Conservation (phyloP, 2,329 filamentous ascomycete genomes). For the Thermothelomyces thermophilus region DNA sequence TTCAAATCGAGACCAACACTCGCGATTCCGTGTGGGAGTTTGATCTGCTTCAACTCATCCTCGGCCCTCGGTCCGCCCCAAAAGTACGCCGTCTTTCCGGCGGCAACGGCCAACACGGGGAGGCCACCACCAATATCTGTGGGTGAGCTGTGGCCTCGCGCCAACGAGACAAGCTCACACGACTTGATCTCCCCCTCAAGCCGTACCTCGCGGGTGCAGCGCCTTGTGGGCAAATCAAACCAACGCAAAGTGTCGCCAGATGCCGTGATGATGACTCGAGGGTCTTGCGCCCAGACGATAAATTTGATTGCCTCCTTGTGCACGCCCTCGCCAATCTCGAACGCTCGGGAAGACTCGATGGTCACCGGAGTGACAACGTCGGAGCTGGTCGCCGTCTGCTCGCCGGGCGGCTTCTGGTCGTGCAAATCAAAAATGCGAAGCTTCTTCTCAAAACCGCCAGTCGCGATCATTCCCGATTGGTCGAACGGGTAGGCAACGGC, state of each 20-base stretch:
- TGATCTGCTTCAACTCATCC: conserved; percentile 68
- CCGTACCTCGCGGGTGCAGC: conserved; percentile 66
- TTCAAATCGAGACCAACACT: conserved; percentile 83
- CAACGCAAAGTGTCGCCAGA: conserved; percentile 88
- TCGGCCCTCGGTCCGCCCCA: conserved; percentile 71
- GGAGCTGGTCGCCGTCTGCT: conserved; percentile 30
- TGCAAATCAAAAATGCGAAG: conserved; percentile 86
- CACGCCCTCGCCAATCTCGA: conserved; percentile 79
- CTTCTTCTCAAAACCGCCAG: conserved; percentile 94
- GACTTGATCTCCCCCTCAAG: conserved; percentile 84
- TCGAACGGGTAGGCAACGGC: conserved; percentile 85
- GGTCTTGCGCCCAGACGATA: conserved; percentile 87
- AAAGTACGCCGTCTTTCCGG: conserved; percentile 91
- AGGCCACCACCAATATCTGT: conserved; percentile 60
- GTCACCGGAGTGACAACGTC: conserved; percentile 35
- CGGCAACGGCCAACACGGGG: conserved; percentile 77
- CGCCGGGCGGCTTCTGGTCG: conserved; percentile 41
- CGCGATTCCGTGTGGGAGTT: conserved; percentile 77
- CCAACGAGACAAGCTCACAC: conserved; percentile 76
- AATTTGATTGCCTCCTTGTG: conserved; percentile 91
- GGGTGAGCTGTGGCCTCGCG: conserved; percentile 50
- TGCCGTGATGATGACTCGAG: conserved; percentile 83
- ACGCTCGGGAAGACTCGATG: conserved; percentile 57
- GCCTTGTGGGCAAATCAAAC: conserved; percentile 79
- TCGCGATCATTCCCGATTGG: conserved; percentile 77